phyloP scores from a whole-genome alignment of 2,329 filamentous ascomycete genomes.

The Colletotrichum musicola region DNA sequence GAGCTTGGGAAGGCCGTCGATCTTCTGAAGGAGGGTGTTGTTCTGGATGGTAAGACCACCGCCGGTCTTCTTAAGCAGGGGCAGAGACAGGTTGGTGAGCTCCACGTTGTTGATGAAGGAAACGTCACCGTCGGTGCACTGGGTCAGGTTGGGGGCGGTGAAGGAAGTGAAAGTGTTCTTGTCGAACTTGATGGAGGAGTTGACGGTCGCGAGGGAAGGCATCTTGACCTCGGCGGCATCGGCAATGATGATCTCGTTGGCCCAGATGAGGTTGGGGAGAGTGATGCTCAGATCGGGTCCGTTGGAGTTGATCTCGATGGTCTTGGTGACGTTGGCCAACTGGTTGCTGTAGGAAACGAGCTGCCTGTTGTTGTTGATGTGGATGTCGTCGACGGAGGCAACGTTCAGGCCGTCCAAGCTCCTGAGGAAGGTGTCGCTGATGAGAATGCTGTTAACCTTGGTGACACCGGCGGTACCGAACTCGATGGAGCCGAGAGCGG shows the following conservation, averaged over 20 bases:
- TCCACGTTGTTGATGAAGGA: conserved; percentile 73
- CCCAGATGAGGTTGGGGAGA: conserved; percentile 81
- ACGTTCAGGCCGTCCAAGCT: conserved; percentile 86
- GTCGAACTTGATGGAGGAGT: conserved; percentile 86
- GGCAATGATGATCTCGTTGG: conserved; percentile 66
- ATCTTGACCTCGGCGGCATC: conserved; percentile 82
- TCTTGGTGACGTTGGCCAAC: conserved; percentile 79
- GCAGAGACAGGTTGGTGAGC: conserved; percentile 82
- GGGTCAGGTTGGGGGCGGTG: conserved; percentile 77
- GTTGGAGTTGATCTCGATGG: conserved; percentile 84
- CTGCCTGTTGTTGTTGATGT: conserved; percentile 91
- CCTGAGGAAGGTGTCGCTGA: conserved; percentile 88
- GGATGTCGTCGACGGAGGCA: conserved; percentile 75
- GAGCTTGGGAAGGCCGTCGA: conserved; percentile 78
- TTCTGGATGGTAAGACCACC: conserved; percentile 90
- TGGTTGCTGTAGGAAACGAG: conserved; percentile 82
- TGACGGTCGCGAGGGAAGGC: conserved; percentile 79
- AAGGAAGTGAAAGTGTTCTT: conserved; percentile 78
- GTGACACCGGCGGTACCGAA: conserved; percentile 71
- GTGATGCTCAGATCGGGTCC: conserved; percentile 76
- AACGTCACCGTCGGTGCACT: conserved; percentile 69
- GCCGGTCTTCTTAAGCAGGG: conserved; percentile 74
- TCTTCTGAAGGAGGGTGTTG: conserved; percentile 79
- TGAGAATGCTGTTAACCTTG: conserved; percentile 75
- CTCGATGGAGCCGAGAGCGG: conserved; percentile 63